Percentiles rank a stretch among this genome's conserved stretches.
These are phyloP conservation scores for Gossypium australe DNA, from an alignment of 345 rosid genomes.

Conservation along the genomic window DNA sequence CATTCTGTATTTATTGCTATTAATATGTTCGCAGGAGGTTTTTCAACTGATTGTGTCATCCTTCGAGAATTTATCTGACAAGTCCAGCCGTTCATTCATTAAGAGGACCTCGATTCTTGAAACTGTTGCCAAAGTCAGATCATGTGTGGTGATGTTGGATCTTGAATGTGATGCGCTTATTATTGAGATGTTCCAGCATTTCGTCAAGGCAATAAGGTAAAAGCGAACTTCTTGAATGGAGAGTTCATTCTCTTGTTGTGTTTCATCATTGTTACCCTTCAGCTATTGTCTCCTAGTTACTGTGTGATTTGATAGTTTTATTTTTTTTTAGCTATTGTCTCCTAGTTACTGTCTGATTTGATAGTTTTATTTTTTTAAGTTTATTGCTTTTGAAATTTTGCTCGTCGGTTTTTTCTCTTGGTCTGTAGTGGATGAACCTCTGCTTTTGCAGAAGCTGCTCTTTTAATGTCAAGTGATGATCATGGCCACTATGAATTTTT, in stretches of 20 bases:
- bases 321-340: not conserved
- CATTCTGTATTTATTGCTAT: conserved; percentile 4
- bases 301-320: conserved; percentile 12
- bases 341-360: conserved; percentile 8
- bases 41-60: conserved; percentile 92
- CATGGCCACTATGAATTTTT: not conserved
- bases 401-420: not conserved
- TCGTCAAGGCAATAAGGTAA: conserved; percentile 72
- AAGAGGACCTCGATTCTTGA: conserved; percentile 86
- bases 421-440: not conserved
- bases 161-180: conserved; percentile 88
- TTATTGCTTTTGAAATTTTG: not conserved
- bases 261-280: not conserved
- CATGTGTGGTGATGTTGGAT: conserved; percentile 97
- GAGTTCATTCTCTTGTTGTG: not conserved
- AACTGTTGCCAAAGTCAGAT: conserved; percentile 93
- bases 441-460: not conserved
- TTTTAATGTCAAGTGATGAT: not conserved
- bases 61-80: conserved; percentile 64
- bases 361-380: not conserved
- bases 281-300: not conserved
- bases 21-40: conserved; percentile 53
- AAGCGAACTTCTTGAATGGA: not conserved
- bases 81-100: conserved; percentile 57
- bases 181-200: conserved; percentile 84